Base-by-base conservation (phyloP, 495 filamentous ascomycete genomes). In the Glutinoglossum americanum region DNA sequence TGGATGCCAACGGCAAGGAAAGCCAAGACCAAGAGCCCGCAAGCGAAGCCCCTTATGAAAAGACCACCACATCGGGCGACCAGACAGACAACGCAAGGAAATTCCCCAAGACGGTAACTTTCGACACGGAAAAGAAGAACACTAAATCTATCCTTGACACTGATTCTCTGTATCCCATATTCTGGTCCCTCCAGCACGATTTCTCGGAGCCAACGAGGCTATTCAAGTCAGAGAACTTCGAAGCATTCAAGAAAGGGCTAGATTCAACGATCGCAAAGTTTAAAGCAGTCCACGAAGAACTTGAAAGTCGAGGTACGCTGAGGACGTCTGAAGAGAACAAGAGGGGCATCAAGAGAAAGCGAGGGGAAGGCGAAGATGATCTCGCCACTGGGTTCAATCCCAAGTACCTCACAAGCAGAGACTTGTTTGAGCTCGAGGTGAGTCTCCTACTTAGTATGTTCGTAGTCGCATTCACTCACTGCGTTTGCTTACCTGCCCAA, bases 341-440 rank as follows among this genome's bases (percentile, higher is more conserved):
- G 37, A 75, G 74, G 47, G 78, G 79, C 8, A 68, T 73, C n/a
- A 93, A 93, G 68, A 76, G 85, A 30, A 94, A 90, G 65, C 77
- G 80, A 27, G 75, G 77, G 32, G 76, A 82, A 47, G 72, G 70
- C 0, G 76, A 78, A 51, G 76, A 80, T 55, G 72, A 75, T 45
- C 73, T 87, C 49, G 76, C 82, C 33, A 84, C 80, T 65, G 83
- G 76, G 25, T 94, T 93, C 72, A 97, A 97, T 63, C 89, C 92
- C 9, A 97, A 96, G 65, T 99, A 97, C 68, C 74, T 99, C 11
- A 99, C 92, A 21, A 93, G 87, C 61, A 76, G 84, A 54, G 93
- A 97, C 66, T 74, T 99, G 3, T 99, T 99, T 69, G 86, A 92
- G 61, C 78, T 97, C 48, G 92, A 99, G 76, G 85, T 87, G 73